These are phyloP conservation scores for Isatis tinctoria DNA, from an alignment of 345 rosid genomes.

Conservation along the genomic window DNA sequence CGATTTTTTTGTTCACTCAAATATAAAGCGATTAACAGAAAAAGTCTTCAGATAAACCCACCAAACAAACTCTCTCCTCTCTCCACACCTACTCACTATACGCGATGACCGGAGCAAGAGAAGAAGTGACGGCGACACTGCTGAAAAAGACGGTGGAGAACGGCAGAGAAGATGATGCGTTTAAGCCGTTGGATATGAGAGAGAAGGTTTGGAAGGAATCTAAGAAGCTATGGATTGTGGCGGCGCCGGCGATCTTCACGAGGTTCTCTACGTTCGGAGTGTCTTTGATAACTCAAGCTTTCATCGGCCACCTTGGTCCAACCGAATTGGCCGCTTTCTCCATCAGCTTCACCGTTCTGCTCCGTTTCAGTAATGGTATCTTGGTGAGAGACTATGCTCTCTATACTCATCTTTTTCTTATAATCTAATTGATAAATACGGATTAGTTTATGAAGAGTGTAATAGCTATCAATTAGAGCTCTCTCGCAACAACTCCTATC, in stretches of 20 bases:
- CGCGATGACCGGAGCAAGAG: conserved; percentile 32
- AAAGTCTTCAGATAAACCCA: background rate
- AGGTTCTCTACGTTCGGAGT: conserved; percentile 68
- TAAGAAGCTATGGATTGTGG: conserved; percentile 71
- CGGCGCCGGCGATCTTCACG: conserved; percentile 80
- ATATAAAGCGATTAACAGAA: background rate
- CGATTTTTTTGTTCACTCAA: background rate
- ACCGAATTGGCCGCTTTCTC: conserved; percentile 71
- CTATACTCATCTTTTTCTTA: too few relatives aligned
- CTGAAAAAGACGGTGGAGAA: conserved; percentile 15
- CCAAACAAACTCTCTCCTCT: background rate
- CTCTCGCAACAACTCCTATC: too few relatives aligned
- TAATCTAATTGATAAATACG: background rate
- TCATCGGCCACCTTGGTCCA: conserved; percentile 70
- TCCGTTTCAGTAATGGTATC: conserved; percentile 64
- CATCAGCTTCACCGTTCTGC: conserved; percentile 54
- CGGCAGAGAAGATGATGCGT: conserved; percentile 17
- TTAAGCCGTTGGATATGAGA: conserved; percentile 13
- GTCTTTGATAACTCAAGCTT: conserved; percentile 54
- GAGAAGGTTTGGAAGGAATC: conserved; percentile 54
- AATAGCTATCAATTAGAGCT: too few relatives aligned
- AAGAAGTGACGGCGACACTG: conserved; percentile 35
- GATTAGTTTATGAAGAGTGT: background rate
- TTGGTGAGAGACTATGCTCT: conserved; percentile 35
- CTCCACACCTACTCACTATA: background rate